Base-by-base conservation (phyloP, 495 filamentous ascomycete genomes). In the Cercophora sp. region DNA sequence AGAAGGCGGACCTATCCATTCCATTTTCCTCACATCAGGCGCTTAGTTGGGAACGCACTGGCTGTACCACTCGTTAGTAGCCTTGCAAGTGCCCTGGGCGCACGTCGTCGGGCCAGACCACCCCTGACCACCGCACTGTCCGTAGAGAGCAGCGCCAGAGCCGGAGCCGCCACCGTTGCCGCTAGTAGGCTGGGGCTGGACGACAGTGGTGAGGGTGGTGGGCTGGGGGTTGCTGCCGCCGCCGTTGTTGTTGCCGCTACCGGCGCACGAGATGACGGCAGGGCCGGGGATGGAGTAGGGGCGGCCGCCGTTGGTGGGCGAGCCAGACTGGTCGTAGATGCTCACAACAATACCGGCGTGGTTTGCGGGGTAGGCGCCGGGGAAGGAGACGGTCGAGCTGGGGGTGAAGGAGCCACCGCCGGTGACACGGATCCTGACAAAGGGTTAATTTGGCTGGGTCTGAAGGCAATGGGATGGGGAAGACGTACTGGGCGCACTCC, bases 301-400 rank as follows among this genome's bases (percentile, higher is more conserved):
- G n/a, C 67, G 61, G 5, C 70, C 68, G 44, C 63, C 65, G 44
- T 66, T 65, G 54, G 65, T 62, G 11, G 62, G 52, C 23, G 59
- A 51, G 15, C 72, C 71, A 23, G 48, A 48, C 45, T 52, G 58
- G 44, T 70, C 68, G 55, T 77, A 76, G 45, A 75, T 71, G 62
- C 56, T 65, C 47, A 77, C 47, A 5, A 65, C 58, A 42, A 77
- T 73, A 31, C 75, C 75, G 3, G 75, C 75, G 52, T 78, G 67
- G 22, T 56, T 70, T 1, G 66, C 63, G 50, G 70, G 66, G 66
- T 78, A 79, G 0, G 72, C 74, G 37, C 76, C 76, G 1, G 76
- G 76, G 63, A 79, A 76, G 49, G 59, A 59, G 34, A 76, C 75
- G 32, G 70, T 70, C 49, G 65, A 56, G 9, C 68, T 58, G 9